Evolutionary conservation across 208 protist genomes (phyloP).

Genomic region (Trypanosomatidae sp.): DNA sequence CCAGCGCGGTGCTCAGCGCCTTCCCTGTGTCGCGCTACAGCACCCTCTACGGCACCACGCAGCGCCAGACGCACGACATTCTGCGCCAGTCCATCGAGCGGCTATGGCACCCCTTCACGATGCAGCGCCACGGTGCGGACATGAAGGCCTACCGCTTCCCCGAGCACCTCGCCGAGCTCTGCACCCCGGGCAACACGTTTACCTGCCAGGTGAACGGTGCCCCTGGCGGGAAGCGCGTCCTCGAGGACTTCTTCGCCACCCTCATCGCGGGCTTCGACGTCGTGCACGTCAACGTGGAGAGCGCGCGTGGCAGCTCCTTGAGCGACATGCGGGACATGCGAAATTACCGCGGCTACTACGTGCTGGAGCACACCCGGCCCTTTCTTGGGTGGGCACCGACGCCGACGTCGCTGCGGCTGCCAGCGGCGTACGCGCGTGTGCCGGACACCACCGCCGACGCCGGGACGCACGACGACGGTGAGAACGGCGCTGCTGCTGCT

Average conservation of each 20-base stretch:
- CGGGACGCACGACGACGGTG: neutral
- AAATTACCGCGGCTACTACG: constrained; percentile 54
- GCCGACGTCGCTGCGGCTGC: constrained; percentile 6
- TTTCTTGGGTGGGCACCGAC: constrained; percentile 74
- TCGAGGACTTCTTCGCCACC: constrained; percentile 67
- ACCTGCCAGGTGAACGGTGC: constrained; percentile 75
- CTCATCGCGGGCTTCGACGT: constrained; percentile 78
- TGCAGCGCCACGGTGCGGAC: constrained; percentile 31
- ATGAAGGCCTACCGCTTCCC: constrained; percentile 49
- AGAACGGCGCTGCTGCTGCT: neutral
- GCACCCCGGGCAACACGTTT: constrained; percentile 42
- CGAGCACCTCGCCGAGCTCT: constrained; percentile 46
- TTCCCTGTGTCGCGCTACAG: constrained; percentile 5
- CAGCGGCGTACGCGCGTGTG: neutral
- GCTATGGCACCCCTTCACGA: constrained; percentile 66
- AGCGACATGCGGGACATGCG: constrained; percentile 23
- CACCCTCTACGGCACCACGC: constrained; percentile 3
- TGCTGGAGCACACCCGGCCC: constrained; percentile 58
- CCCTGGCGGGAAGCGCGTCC: constrained; percentile 36
- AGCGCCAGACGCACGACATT: constrained; percentile 32
- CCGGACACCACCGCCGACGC: too few relatives aligned
- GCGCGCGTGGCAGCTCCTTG: constrained; percentile 12
- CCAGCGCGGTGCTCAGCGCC: constrained; percentile 12
- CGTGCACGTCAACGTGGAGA: constrained; percentile 46
- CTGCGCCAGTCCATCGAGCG: constrained; percentile 51